phyloP scores from a whole-genome alignment of 805 yeast genomes.

The Myxozyma melibiosi region DNA sequence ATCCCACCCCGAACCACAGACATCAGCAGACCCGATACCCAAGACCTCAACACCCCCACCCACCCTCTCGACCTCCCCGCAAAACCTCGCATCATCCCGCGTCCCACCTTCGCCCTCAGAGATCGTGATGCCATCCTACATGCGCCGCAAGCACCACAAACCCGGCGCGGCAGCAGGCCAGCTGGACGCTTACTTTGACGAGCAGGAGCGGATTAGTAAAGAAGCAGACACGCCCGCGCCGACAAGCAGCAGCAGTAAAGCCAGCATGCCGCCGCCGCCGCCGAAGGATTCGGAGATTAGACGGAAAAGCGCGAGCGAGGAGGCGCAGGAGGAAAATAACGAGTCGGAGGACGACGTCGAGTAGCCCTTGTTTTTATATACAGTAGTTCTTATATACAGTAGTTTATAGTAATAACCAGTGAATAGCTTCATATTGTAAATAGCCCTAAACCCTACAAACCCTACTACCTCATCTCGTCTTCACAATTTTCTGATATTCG shows the following conservation, averaged over 20 bases:
- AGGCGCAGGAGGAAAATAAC: conserved; percentile 1
- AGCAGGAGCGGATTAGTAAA: conserved; percentile 27
- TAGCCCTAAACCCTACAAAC: too few relatives aligned
- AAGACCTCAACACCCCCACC: not conserved
- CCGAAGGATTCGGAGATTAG: conserved; percentile 31
- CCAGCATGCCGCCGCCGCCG: conserved; percentile 21
- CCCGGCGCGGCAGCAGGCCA: conserved; percentile 2
- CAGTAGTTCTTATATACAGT: not conserved
- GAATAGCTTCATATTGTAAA: too few relatives aligned
- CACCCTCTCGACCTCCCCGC: not conserved
- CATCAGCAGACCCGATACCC: not conserved
- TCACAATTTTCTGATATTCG: not conserved
- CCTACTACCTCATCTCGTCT: not conserved
- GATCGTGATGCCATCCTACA: conserved; percentile 16
- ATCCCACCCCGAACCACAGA: not conserved
- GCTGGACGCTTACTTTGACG: conserved; percentile 30
- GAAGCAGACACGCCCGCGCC: conserved; percentile 12
- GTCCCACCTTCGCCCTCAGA: conserved; percentile 6
- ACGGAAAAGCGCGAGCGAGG: conserved; percentile 11
- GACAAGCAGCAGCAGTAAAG: not conserved
- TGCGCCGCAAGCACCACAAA: conserved; percentile 27
- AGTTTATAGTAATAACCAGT: not conserved
- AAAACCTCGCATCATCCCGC: not conserved
- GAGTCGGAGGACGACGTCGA: not conserved
- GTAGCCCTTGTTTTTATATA: not conserved